Evolutionary conservation across 257 asterid genomes (phyloP).

Genomic region (Ballota nigra): DNA sequence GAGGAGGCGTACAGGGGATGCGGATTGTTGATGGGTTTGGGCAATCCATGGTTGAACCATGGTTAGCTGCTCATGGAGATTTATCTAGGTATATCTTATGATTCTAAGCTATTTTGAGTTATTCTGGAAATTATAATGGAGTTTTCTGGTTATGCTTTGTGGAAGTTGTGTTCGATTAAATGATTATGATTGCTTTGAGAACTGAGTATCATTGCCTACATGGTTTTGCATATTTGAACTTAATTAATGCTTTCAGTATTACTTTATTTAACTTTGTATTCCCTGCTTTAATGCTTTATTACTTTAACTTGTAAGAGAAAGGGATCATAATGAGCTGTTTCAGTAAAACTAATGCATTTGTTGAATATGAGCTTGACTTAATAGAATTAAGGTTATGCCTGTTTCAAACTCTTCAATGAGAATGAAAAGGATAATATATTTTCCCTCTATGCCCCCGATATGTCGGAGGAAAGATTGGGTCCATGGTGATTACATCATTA

Average conservation of each 20-base stretch:
- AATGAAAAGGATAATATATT: no score
- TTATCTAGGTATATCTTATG: conserved; percentile 53
- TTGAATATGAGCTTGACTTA: conserved; percentile 8
- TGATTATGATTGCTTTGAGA: background rate
- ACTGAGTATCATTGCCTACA: no score
- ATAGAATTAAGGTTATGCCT: no score
- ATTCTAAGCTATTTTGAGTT: background rate
- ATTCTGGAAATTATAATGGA: background rate
- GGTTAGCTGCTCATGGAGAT: conserved; percentile 95
- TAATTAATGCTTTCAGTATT: no score
- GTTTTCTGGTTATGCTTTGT: background rate
- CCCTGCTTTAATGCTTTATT: background rate
- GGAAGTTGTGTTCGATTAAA: background rate
- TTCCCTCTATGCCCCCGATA: no score
- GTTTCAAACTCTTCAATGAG: no score
- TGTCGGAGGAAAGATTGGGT: no score
- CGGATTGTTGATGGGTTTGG: conserved; percentile 82
- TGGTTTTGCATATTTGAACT: no score
- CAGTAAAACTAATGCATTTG: background rate
- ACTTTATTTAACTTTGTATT: background rate
- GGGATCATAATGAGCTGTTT: background rate
- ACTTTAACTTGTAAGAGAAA: no score
- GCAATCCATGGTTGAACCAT: conserved; percentile 63
- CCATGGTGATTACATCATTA: no score
- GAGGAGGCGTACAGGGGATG: conserved; percentile 44